A percentile compares a stretch with the other conserved stretches of the same genome.
These are phyloP conservation scores for Arthrinium phaeospermum DNA, from an alignment of 2,329 filamentous ascomycete species.

Conservation along the genomic window DNA sequence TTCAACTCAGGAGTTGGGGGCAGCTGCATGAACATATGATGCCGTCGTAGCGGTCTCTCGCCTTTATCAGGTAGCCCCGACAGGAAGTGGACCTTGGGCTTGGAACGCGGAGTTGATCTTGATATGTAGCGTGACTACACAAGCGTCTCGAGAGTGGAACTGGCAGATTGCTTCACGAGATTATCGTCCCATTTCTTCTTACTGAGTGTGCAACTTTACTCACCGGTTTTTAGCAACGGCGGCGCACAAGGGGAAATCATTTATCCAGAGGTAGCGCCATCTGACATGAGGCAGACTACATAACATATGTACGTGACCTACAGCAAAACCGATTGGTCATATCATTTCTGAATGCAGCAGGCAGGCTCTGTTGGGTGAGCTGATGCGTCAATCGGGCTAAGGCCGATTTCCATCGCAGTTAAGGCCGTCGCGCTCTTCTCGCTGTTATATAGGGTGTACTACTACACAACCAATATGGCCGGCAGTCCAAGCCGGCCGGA, in stretches of 20 bases:
- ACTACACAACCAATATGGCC: background rate
- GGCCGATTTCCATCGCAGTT: too few species aligned
- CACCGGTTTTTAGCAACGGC: background rate
- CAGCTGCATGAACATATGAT: background rate
- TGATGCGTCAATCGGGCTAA: background rate
- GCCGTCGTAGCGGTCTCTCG: background rate
- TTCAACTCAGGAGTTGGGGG: background rate
- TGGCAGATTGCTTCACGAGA: background rate
- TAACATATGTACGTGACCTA: too few species aligned
- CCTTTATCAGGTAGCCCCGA: slow-evolving; percentile 3
- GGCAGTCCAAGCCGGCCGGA: background rate
- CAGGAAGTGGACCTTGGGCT: background rate
- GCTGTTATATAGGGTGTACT: background rate
- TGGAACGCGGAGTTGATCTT: background rate
- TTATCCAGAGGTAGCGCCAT: background rate
- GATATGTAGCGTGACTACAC: background rate
- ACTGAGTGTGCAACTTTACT: background rate
- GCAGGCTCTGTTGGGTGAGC: background rate
- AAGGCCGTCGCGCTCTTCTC: background rate
- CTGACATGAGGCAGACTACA: background rate
- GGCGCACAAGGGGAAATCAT: background rate
- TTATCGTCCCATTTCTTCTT: background rate
- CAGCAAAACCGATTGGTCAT: background rate
- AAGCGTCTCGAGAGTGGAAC: background rate
- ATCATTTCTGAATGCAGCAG: background rate